phyloP scores from a whole-genome alignment of 179 eudicot genomes.

The Beta corolliflora region DNA sequence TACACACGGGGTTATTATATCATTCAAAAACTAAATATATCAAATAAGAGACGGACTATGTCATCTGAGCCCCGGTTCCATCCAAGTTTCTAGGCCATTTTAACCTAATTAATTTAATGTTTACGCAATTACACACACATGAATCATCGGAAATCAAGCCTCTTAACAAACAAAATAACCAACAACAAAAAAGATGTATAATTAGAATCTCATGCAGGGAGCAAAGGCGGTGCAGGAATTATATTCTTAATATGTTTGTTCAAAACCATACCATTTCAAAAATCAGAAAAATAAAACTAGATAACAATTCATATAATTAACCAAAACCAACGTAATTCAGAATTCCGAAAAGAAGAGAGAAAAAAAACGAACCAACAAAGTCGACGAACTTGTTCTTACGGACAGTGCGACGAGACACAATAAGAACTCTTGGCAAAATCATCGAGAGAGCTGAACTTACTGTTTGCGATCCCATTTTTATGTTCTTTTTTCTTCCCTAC shows the following conservation, averaged over 20 bases:
- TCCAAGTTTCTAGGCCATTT: too few relatives aligned
- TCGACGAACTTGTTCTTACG: constrained; percentile 51
- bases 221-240: background rate
- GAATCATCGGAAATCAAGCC: background rate
- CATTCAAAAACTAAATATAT: too few relatives aligned
- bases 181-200: too few relatives aligned
- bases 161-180: background rate
- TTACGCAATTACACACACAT: background rate
- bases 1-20: too few relatives aligned
- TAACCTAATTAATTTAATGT: too few relatives aligned
- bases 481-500: too few relatives aligned
- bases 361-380: constrained; percentile 37
- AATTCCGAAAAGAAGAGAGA: too few relatives aligned
- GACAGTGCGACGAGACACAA: constrained; percentile 44
- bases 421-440: constrained; percentile 49
- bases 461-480: constrained; percentile 19
- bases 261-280: background rate
- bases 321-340: background rate
- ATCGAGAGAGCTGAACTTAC: constrained; percentile 30
- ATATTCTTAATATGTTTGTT: too few relatives aligned
- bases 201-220: background rate
- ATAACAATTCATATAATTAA: background rate
- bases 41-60: too few relatives aligned
- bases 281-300: background rate
- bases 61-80: too few relatives aligned